These are phyloP conservation scores for Lactarius hengduanensis DNA, from an alignment of 768 basidiomycete genomes.

Conservation along the genomic window DNA sequence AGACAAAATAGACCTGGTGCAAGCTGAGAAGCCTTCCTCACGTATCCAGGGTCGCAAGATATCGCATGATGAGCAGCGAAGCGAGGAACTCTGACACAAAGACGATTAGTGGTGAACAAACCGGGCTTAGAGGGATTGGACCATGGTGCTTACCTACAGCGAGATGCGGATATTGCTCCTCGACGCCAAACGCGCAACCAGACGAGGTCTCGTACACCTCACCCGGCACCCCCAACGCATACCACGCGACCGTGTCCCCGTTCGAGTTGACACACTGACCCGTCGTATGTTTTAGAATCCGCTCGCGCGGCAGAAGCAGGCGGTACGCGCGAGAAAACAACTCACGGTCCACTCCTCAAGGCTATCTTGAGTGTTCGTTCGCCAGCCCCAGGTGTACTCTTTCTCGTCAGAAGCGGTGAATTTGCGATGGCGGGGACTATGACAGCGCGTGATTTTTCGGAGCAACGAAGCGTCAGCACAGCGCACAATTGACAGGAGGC, in stretches of 20 bases:
- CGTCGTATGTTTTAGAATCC: background rate
- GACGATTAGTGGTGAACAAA: background rate
- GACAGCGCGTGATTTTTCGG: background rate
- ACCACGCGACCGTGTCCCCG: constrained; percentile 57
- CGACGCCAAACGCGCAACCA: constrained; percentile 61
- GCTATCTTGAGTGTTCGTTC: constrained; percentile 38
- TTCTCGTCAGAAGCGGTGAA: constrained; percentile 60
- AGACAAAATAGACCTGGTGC: background rate
- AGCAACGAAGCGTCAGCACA: background rate
- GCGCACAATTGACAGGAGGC: background rate
- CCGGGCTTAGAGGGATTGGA: background rate
- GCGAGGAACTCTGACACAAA: constrained; percentile 53
- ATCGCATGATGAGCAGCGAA: constrained; percentile 61
- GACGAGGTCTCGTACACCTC: constrained; percentile 57
- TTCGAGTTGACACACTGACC: constrained; percentile 54
- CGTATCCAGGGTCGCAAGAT: constrained; percentile 50
- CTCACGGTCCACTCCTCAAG: constrained; percentile 71
- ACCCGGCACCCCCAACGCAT: constrained; percentile 53
- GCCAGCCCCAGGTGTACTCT: constrained; percentile 60
- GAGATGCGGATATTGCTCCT: constrained; percentile 56
- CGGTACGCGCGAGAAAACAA: constrained; percentile 9
- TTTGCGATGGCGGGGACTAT: constrained; percentile 37
- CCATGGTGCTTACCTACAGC: constrained; percentile 47
- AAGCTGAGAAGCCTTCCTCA: constrained; percentile 27
- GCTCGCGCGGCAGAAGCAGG: background rate